phyloP scores from a whole-genome alignment of 2,329 filamentous ascomycete species.

The Ophidiomyces ophidiicola region DNA sequence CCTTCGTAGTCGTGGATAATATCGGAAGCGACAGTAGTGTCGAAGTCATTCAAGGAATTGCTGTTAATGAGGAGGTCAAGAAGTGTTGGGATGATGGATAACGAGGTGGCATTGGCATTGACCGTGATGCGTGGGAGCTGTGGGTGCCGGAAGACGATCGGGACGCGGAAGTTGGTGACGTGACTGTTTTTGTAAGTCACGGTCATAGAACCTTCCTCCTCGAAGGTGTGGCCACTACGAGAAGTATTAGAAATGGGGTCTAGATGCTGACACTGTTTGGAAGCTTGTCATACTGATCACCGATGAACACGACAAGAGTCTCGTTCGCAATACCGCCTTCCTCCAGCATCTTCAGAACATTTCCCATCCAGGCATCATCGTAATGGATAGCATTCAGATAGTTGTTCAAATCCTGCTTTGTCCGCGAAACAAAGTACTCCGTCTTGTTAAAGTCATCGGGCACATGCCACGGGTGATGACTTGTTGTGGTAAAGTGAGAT shows the following conservation, averaged over 20 bases:
- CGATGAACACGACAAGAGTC: slow-evolving; percentile 37
- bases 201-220: slow-evolving; percentile 29
- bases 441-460: slow-evolving; percentile 23
- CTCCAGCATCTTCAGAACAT: slow-evolving; percentile 32
- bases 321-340: slow-evolving; percentile 35
- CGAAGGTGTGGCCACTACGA: slow-evolving; percentile 32
- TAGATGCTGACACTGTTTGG: not conserved
- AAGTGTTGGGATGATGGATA: slow-evolving; percentile 37
- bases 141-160: slow-evolving; percentile 36
- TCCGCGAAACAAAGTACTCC: slow-evolving; percentile 19
- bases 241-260: slow-evolving; percentile 1
- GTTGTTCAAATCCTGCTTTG: slow-evolving; percentile 29
- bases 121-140: slow-evolving; percentile 33
- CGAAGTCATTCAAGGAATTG: slow-evolving; percentile 27
- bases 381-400: slow-evolving; percentile 35
- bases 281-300: slow-evolving; percentile 28
- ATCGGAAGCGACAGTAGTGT: slow-evolving; percentile 26
- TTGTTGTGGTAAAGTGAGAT: slow-evolving; percentile 25
- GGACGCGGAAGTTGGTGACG: slow-evolving; percentile 35
- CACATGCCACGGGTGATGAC: slow-evolving; percentile 35
- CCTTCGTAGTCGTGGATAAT: slow-evolving; percentile 37
- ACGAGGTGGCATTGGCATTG: slow-evolving; percentile 30
- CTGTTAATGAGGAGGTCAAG: slow-evolving; percentile 35
- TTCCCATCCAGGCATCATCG: slow-evolving; percentile 30
- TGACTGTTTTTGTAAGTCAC: slow-evolving; percentile 36